Conservation (phyloP, 768 basidiomycete species). For the Suillus spraguei region DNA sequence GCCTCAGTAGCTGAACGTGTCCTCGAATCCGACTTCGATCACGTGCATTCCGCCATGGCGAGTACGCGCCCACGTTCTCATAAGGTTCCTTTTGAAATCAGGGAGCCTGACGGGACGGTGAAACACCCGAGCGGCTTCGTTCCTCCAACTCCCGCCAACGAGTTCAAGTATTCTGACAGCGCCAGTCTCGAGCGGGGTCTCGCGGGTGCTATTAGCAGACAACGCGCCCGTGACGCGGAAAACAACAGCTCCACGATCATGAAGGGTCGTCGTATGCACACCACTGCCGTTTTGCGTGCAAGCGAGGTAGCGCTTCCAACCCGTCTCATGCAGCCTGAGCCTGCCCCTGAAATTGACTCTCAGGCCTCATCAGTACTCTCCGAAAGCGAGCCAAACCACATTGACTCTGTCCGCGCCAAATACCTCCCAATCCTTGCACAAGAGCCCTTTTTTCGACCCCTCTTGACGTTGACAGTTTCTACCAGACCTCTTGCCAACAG, state of each 20-base stretch:
- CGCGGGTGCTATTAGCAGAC: slow-evolving; percentile 19
- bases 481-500: slow-evolving; percentile 44
- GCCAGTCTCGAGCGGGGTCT: slow-evolving; percentile 20
- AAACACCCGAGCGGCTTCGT: slow-evolving; percentile 46
- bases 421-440: slow-evolving; percentile 33
- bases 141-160: slow-evolving; percentile 43
- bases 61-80: slow-evolving; percentile 28
- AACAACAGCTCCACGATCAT: slow-evolving; percentile 12
- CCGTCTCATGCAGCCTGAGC: background rate
- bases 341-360: background rate
- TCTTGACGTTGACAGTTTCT: slow-evolving; percentile 41
- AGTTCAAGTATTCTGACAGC: slow-evolving; percentile 31
- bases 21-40: slow-evolving; percentile 31
- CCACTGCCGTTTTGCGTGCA: slow-evolving; percentile 12
- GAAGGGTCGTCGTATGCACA: slow-evolving; percentile 26
- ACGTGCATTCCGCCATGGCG: slow-evolving; percentile 22
- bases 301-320: slow-evolving; percentile 8
- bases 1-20: slow-evolving; percentile 34
- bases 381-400: background rate
- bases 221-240: slow-evolving; percentile 15
- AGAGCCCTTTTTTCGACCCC: slow-evolving; percentile 42
- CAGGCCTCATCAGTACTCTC: background rate
- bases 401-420: slow-evolving; percentile 21
- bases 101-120: slow-evolving; percentile 39
- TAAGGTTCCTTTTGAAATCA: slow-evolving; percentile 47